phyloP scores from a whole-genome alignment of 495 filamentous ascomycete species.

The Neurospora terricola region DNA sequence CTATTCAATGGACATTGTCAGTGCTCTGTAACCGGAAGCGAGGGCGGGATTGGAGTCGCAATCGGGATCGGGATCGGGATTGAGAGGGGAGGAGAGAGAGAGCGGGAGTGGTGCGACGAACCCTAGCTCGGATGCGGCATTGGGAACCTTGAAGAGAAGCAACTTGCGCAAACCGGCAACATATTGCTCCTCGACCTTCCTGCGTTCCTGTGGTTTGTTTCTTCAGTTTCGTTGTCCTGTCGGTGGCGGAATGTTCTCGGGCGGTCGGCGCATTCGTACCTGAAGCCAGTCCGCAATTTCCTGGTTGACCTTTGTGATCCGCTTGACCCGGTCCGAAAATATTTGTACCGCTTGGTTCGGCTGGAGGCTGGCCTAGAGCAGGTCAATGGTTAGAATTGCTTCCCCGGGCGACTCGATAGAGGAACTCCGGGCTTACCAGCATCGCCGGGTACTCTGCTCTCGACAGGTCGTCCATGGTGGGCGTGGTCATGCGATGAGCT shows the following conservation, averaged over 20 bases:
- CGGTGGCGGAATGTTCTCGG: not conserved
- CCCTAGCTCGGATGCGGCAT: constrained; percentile 72
- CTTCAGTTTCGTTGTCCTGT: constrained; percentile 15
- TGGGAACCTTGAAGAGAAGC: constrained; percentile 58
- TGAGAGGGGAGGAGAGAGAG: constrained; percentile 1
- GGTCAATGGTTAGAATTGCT: not conserved
- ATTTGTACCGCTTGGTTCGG: constrained; percentile 76
- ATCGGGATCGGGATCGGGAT: not conserved
- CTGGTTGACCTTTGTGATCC: constrained; percentile 75
- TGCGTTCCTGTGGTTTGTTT: constrained; percentile 62
- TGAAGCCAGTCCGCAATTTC: constrained; percentile 97
- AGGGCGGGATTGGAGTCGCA: not conserved
- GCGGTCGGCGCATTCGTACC: constrained; percentile 43
- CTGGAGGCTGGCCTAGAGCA: constrained; percentile 62
- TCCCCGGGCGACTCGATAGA: not conserved
- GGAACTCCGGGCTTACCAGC: constrained; percentile 56
- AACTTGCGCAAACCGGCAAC: constrained; percentile 76
- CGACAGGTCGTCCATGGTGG: constrained; percentile 60
- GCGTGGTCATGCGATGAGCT: constrained; percentile 22
- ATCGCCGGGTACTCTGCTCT: constrained; percentile 91
- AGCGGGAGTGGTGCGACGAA: constrained; percentile 33
- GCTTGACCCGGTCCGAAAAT: constrained; percentile 77
- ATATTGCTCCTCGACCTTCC: constrained; percentile 86
- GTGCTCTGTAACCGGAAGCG: constrained; percentile 11
- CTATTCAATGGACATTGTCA: constrained; percentile 34